Evolutionary conservation across 768 basidiomycete genomes (phyloP).

Genomic region (Phlegmacium glaucopus): DNA sequence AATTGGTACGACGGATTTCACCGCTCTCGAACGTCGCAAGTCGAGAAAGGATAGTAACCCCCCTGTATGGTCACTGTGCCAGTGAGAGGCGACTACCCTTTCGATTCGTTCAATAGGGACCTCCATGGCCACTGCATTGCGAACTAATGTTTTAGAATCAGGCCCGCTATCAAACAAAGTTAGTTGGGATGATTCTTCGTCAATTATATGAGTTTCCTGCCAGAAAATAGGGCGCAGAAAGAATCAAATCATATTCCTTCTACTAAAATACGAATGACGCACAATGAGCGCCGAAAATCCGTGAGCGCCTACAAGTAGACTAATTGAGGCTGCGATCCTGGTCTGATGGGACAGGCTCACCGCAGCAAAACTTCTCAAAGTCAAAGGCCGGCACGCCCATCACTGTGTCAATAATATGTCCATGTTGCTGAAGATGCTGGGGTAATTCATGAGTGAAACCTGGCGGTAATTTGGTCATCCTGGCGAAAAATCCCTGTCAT

Average conservation of each 20-base stretch:
- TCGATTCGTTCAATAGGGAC: conserved; percentile 51
- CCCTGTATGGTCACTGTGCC: conserved; percentile 77
- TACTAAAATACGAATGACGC: conserved; percentile 16
- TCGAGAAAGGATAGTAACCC: conserved; percentile 66
- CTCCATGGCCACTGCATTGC: conserved; percentile 63
- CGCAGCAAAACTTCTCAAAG: conserved; percentile 68
- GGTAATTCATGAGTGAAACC: conserved; percentile 73
- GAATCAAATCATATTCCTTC: background rate
- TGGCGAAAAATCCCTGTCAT: conserved; percentile 17
- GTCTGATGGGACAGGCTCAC: conserved; percentile 13
- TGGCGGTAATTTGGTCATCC: conserved; percentile 78
- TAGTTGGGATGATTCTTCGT: conserved; percentile 37
- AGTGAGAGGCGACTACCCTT: conserved; percentile 70
- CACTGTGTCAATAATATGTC: conserved; percentile 35
- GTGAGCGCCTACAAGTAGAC: conserved; percentile 59
- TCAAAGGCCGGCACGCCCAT: conserved; percentile 63
- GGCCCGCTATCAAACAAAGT: conserved; percentile 86
- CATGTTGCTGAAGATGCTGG: conserved; percentile 53
- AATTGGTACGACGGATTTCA: conserved; percentile 25
- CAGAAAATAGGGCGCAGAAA: background rate
- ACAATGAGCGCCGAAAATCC: conserved; percentile 83
- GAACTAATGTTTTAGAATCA: conserved; percentile 69
- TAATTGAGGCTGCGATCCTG: background rate
- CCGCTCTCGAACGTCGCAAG: conserved; percentile 27
- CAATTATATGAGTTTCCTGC: conserved; percentile 57